phyloP scores from a whole-genome alignment of 345 rosid species.

The Boechera stricta region DNA sequence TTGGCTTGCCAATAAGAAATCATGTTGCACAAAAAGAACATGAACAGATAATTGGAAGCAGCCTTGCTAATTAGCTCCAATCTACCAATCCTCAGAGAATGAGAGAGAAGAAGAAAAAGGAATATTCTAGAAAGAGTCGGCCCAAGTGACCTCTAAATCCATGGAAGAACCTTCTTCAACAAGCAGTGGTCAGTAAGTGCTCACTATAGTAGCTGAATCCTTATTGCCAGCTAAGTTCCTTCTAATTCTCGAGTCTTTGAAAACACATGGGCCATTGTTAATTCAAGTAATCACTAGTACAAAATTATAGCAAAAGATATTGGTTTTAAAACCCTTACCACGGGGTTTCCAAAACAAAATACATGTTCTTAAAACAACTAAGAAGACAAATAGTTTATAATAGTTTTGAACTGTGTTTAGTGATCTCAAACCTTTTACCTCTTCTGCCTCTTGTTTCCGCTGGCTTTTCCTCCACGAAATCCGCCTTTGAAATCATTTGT shows the following conservation, averaged over 20 bases:
- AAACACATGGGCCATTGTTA: conserved; percentile 24
- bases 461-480: conserved; percentile 35
- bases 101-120: too few relatives aligned
- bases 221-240: background rate
- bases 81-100: too few relatives aligned
- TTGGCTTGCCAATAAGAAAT: too few relatives aligned
- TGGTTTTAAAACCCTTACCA: conserved; percentile 33
- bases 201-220: background rate
- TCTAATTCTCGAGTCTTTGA: background rate
- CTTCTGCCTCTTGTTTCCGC: conserved; percentile 67
- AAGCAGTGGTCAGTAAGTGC: background rate
- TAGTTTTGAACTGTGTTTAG: conserved; percentile 17
- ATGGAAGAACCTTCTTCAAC: too few relatives aligned
- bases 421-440: conserved; percentile 43
- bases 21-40: too few relatives aligned
- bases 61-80: too few relatives aligned
- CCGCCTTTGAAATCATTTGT: conserved; percentile 51
- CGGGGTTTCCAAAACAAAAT: conserved; percentile 26
- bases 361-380: conserved; percentile 29
- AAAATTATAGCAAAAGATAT: conserved; percentile 31
- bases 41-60: too few relatives aligned
- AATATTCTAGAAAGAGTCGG: too few relatives aligned
- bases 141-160: too few relatives aligned
- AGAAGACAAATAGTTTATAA: conserved; percentile 16
- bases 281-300: conserved; percentile 39